These are phyloP conservation scores for Colletotrichum sp. DNA, from an alignment of 2,329 filamentous ascomycete genomes.

Conservation along the genomic window DNA sequence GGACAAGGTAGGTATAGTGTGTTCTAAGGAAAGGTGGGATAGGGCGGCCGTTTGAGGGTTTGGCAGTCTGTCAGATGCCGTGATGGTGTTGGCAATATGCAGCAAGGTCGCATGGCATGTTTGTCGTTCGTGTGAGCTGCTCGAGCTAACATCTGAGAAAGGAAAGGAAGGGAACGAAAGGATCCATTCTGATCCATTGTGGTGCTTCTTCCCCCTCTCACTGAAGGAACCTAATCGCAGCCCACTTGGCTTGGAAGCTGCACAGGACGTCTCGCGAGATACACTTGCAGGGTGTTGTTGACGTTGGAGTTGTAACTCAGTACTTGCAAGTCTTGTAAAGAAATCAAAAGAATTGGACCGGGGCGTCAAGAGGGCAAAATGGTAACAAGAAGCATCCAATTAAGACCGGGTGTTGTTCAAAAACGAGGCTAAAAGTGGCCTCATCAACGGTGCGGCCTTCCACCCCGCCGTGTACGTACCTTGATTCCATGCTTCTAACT, in stretches of 20 bases:
- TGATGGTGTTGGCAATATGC: background rate
- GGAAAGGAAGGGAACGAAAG: background rate
- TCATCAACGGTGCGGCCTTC: slow-evolving; percentile 1
- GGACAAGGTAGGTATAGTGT: background rate
- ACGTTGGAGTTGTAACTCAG: background rate
- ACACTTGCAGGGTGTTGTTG: background rate
- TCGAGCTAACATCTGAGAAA: background rate
- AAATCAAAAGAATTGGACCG: background rate
- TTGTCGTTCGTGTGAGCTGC: background rate
- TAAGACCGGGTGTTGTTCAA: background rate
- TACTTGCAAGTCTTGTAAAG: background rate
- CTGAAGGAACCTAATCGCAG: background rate
- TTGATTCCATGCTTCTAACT: background rate
- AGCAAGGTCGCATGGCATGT: background rate
- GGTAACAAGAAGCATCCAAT: background rate
- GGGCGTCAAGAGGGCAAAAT: background rate
- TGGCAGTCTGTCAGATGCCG: background rate
- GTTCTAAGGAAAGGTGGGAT: background rate
- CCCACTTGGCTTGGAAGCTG: background rate
- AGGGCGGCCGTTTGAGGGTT: background rate
- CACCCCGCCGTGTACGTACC: slow-evolving; percentile 1
- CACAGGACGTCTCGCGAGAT: background rate
- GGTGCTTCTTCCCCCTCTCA: background rate
- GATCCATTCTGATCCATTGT: background rate
- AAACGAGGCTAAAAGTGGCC: slow-evolving; percentile 13